Base-by-base conservation (phyloP, 1,284 basidiomycete genomes). In the Earliella scabrosa region DNA sequence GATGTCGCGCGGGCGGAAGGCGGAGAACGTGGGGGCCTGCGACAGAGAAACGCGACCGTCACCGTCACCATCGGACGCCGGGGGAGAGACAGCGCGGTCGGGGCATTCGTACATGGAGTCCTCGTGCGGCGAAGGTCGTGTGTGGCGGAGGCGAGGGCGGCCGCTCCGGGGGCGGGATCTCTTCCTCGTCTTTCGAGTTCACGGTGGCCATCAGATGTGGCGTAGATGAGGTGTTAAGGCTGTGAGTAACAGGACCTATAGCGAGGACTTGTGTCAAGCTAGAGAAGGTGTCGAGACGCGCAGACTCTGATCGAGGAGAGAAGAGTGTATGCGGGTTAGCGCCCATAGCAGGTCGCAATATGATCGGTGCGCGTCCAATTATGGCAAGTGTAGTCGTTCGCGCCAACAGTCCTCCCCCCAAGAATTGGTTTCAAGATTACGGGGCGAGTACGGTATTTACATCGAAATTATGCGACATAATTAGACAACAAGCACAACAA, bases 91-190 rank as follows among this genome's bases (percentile, higher is more conserved):
- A 54, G 47, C 38, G 52, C 49, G 46, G 44, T 52, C 35, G 36
- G 55, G 29, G 51, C 40, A 58, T 70, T 69, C 87, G 66, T 84
- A 90, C 89, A 79, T 88, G 87, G 63, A 91, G 75, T 54, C 84
- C 85, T 66, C 89, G 77, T 44, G 82, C 82, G 32, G 80, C 71
- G 67, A 90, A 90, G 0, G 87, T 87, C 16, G 83, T 87, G 64
- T 91, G 81, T 8, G 78, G 77, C 31, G 88, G 87, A 14, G 89
- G 89, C 4, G 89, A 88, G 5, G 87, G 87, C n/a, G 84, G 85
- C 18, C 81, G 75, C 66, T 90, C 83, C n/a, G 82, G 84, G 13
- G 79, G 76, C 11, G 81, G 80, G 45, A 85, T 74, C 49, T 90
- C 87, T 5, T 86, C 85, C 23, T 86, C 82, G 27, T 68, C 67